These are phyloP conservation scores for Piloderma croceum DNA, from an alignment of 768 basidiomycete species.

Conservation along the genomic window DNA sequence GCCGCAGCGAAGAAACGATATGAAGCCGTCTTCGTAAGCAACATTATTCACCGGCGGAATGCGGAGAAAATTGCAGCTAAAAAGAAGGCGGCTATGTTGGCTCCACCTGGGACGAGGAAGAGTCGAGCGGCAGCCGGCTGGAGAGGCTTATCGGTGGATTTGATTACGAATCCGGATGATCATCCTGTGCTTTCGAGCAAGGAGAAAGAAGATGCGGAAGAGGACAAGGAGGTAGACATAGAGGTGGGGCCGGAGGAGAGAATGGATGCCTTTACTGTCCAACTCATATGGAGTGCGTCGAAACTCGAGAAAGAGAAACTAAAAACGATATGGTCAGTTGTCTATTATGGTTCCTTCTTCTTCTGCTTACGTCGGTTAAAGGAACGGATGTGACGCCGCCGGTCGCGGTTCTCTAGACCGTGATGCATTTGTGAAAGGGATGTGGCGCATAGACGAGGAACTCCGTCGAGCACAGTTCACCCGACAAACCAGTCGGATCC, in stretches of 20 bases:
- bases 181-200: slow-evolving; percentile 11
- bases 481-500: too few relatives aligned
- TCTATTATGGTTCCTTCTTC: slow-evolving; percentile 2
- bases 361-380: slow-evolving; percentile 21
- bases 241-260: slow-evolving; percentile 40
- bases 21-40: slow-evolving; percentile 59
- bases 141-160: slow-evolving; percentile 66
- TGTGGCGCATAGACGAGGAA: slow-evolving; percentile 87
- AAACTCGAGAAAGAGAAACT: slow-evolving; percentile 48
- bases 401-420: slow-evolving; percentile 53
- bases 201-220: slow-evolving; percentile 12
- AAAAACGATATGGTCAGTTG: slow-evolving; percentile 59
- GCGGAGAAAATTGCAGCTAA: slow-evolving; percentile 25
- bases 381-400: slow-evolving; percentile 65
- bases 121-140: slow-evolving; percentile 62
- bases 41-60: slow-evolving; percentile 44
- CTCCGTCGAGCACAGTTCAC: slow-evolving; percentile 52
- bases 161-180: slow-evolving; percentile 44
- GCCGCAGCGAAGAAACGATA: slow-evolving; percentile 59
- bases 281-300: slow-evolving; percentile 58
- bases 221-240: slow-evolving; percentile 27
- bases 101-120: slow-evolving; percentile 38
- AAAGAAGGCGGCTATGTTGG: slow-evolving; percentile 27
- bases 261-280: slow-evolving; percentile 53
- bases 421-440: slow-evolving; percentile 66